Percentiles rank a stretch among this genome's conserved stretches.
These are phyloP conservation scores for Pseudocercospora macadamiae DNA, from an alignment of 2,329 filamentous ascomycete genomes.

Conservation along the genomic window DNA sequence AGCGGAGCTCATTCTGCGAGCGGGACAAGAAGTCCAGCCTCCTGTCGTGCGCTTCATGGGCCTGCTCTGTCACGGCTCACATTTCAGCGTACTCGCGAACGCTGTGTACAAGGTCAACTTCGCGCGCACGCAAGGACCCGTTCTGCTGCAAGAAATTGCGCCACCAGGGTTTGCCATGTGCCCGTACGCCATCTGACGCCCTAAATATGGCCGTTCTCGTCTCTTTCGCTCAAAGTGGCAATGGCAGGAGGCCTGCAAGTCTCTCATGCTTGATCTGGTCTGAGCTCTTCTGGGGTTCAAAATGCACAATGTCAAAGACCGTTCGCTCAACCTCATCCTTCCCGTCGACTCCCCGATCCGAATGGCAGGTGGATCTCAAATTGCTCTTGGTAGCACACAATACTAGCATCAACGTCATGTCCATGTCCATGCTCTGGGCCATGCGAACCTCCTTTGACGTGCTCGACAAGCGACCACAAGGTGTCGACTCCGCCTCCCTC, in stretches of 20 bases:
- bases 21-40: slow-evolving; percentile 3
- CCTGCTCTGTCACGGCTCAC: not conserved
- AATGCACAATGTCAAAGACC: too few relatives aligned
- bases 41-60: slow-evolving; percentile 9
- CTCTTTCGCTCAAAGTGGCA: not conserved
- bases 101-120: not conserved
- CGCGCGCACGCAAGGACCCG: not conserved
- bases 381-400: not conserved
- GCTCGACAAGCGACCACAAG: not conserved
- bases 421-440: not conserved
- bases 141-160: not conserved
- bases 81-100: not conserved
- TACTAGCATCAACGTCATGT: not conserved
- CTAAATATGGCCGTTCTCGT: not conserved
- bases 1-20: slow-evolving; percentile 4
- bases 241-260: too few relatives aligned
- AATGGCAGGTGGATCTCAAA: too few relatives aligned
- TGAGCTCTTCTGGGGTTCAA: too few relatives aligned
- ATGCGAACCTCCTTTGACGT: not conserved
- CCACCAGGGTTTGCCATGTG: slow-evolving; percentile 7
- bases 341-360: too few relatives aligned
- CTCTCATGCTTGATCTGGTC: too few relatives aligned
- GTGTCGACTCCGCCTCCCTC: not conserved
- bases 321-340: too few relatives aligned
- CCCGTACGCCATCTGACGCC: not conserved